These are phyloP conservation scores for Dactylellina haptotyla DNA, from an alignment of 2,329 filamentous ascomycete genomes.

Conservation along the genomic window DNA sequence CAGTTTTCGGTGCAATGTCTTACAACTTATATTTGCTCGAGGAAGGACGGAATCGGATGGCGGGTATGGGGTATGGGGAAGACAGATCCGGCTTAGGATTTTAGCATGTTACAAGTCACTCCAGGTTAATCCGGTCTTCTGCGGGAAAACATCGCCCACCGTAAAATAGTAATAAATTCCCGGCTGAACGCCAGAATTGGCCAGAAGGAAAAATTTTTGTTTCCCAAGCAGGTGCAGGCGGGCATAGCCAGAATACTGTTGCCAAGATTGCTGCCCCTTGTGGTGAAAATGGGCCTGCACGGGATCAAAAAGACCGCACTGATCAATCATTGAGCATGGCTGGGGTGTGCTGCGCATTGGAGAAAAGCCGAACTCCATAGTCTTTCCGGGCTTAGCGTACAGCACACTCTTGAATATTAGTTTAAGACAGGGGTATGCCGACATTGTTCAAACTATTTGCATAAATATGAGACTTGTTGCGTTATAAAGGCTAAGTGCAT, in stretches of 20 bases:
- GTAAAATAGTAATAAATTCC: conserved; percentile 8
- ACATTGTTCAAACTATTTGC: conserved; percentile 39
- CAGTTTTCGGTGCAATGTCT: conserved; percentile 41
- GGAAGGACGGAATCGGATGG: conserved; percentile 38
- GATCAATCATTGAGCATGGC: conserved; percentile 25
- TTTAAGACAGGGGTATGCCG: conserved; percentile 16
- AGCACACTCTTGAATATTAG: neutral
- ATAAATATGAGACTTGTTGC: conserved; percentile 43
- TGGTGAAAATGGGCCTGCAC: conserved; percentile 5
- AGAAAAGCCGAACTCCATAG: conserved; percentile 38
- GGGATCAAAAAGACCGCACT: conserved; percentile 42
- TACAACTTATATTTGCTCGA: conserved; percentile 49
- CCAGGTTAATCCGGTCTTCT: conserved; percentile 48
- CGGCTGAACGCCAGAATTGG: conserved; percentile 33
- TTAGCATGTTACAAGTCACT: conserved; percentile 34
- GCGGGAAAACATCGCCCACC: conserved; percentile 21
- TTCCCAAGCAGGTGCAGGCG: neutral
- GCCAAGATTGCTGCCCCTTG: conserved; percentile 20
- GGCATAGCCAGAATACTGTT: conserved; percentile 31
- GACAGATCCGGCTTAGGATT: conserved; percentile 42
- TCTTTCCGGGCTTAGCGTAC: conserved; percentile 39
- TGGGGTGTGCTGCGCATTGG: conserved; percentile 15
- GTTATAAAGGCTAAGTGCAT: conserved; percentile 44
- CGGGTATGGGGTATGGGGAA: conserved; percentile 55
- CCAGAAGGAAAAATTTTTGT: conserved; percentile 27